Evolutionary conservation across 2,329 filamentous ascomycete genomes (phyloP), one percentile per base, ranked within the genome.

Genomic region (Penicillium sp.): DNA sequence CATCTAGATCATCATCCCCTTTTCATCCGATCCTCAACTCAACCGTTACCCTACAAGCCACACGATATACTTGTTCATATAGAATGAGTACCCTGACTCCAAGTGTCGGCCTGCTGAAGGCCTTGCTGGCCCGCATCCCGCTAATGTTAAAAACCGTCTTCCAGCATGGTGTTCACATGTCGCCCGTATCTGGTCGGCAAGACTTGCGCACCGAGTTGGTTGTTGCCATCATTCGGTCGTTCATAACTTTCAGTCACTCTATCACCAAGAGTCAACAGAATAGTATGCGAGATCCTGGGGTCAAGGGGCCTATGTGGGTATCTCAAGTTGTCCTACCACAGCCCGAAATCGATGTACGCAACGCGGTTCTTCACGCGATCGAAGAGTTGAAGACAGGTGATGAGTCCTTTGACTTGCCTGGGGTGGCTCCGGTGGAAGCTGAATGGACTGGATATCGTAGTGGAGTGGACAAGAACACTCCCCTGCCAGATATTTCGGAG

Each of bases 301-400:
- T 95, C 67, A 92, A 90, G 68, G 91, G 91, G 3, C 84, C 83
- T 40, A 85, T 94, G 60, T 97, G 92, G 92, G 81, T 96, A 21
- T 87, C 87, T 64, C 88, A 85, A 51, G 87, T 89, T 37, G 83
- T 81, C 0, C 76, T 91, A 14, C 83, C 85, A 0, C 75, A 76
- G 2, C 88, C 83, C 0, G 80, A 74, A 43, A 53, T 83, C 78
- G 71, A 71, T 40, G 69, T 76, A 9, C 68, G 69, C 43, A 66
- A 71, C 24, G 71, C 72, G 2, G 64, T 79, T 14, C 47, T 74
- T 7, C 64, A 65, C 39, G 75, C 73, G 10, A 73, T 79, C 37
- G 68, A 75, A 44, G 62, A 69, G 23, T 63, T 77, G 23, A 75
- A 73, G 51, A 61, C 68, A 2, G 75, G 72, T 2, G 62, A 60